Percentiles rank a stretch among this genome's conserved stretches.
These are phyloP conservation scores for Chytriomyces sp. DNA, from an alignment of 192 early-diverging fungal species.

Conservation along the genomic window DNA sequence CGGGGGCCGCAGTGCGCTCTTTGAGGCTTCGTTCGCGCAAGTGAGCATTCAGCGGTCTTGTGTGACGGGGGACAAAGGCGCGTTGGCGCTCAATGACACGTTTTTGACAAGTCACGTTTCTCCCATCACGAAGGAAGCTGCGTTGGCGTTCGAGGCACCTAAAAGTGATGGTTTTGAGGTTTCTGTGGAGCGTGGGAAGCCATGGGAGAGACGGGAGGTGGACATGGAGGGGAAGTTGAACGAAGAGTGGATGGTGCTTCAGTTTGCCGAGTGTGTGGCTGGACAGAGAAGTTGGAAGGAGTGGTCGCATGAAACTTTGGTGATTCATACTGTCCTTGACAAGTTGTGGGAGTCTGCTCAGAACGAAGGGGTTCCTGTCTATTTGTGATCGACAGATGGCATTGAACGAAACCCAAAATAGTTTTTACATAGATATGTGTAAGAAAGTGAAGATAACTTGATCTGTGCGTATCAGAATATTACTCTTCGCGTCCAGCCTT, in stretches of 20 bases:
- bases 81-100: not conserved
- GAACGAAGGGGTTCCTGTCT: not conserved
- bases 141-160: not conserved
- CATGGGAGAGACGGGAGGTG: not conserved
- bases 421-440: no score
- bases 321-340: not conserved
- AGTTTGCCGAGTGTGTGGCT: not conserved
- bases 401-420: no score
- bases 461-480: no score
- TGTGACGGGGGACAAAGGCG: not conserved
- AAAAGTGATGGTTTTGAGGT: not conserved
- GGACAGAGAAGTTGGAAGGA: not conserved
- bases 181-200: not conserved
- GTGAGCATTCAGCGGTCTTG: not conserved
- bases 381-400: no score
- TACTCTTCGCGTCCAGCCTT: no score
- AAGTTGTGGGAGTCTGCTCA: not conserved
- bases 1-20: conserved; percentile 1
- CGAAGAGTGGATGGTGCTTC: not conserved
- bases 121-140: not conserved
- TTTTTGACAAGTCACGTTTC: not conserved
- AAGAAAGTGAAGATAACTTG: no score
- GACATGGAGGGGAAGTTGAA: not conserved
- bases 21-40: conserved; percentile 18
- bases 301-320: not conserved